A percentile compares a stretch with the other conserved stretches of the same genome.
These are phyloP conservation scores for Candida alai DNA, from an alignment of 805 yeast genomes.

Conservation along the genomic window DNA sequence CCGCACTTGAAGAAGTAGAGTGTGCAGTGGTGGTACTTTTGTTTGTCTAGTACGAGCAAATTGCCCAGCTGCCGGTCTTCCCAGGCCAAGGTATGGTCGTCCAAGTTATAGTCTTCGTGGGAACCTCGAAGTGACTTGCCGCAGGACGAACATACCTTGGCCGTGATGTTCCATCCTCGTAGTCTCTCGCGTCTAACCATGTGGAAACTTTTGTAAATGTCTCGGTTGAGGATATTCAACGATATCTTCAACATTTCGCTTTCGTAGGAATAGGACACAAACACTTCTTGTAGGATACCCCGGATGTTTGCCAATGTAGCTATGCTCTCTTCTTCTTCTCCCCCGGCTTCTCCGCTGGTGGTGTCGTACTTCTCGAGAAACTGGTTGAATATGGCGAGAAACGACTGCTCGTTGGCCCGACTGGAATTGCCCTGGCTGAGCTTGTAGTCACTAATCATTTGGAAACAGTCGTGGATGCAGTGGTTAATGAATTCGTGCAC, in stretches of 20 bases:
- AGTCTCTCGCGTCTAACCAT: conserved; percentile 38
- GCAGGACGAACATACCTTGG: conserved; percentile 68
- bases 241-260: conserved; percentile 50
- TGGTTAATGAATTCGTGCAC: conserved; percentile 17
- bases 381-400: conserved; percentile 51
- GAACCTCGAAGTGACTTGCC: conserved; percentile 72
- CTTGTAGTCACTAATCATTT: conserved; percentile 26
- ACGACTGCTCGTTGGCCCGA: conserved; percentile 35
- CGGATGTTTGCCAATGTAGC: conserved; percentile 60
- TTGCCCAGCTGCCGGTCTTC: conserved; percentile 33
- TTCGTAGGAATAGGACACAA: conserved; percentile 63
- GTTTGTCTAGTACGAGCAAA: conserved; percentile 7
- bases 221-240: conserved; percentile 52
- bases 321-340: conserved; percentile 20
- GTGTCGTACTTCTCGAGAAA: conserved; percentile 47
- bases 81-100: conserved; percentile 54
- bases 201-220: conserved; percentile 47
- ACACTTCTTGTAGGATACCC: conserved; percentile 57
- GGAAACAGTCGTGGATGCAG: conserved; percentile 31
- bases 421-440: conserved; percentile 12
- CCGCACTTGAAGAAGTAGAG: conserved; percentile 59
- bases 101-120: conserved; percentile 42
- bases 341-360: background rate
- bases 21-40: conserved; percentile 21
- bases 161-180: conserved; percentile 56